Percentiles rank a stretch among this genome's conserved stretches.
phyloP scores from a whole-genome alignment of 805 yeast species.

The Brettanomyces naardenensis region DNA sequence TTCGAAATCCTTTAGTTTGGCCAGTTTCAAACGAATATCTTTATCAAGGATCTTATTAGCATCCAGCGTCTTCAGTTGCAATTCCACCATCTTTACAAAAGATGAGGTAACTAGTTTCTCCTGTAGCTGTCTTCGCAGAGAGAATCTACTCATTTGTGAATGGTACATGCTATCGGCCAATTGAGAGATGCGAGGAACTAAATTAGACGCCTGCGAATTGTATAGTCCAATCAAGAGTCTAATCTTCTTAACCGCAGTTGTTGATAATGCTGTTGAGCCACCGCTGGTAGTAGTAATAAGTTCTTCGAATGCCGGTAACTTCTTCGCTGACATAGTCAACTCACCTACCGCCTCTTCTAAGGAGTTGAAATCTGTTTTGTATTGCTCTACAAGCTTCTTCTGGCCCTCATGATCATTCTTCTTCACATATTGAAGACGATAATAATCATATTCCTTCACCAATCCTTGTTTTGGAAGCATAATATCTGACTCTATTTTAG shows the following conservation, averaged over 20 bases:
- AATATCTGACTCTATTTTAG: slow-evolving; percentile 30
- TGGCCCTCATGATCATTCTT: slow-evolving; percentile 8
- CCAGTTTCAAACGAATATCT: slow-evolving; percentile 25
- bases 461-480: slow-evolving; percentile 28
- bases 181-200: slow-evolving; percentile 26
- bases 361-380: slow-evolving; percentile 14
- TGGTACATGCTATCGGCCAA: slow-evolving; percentile 29
- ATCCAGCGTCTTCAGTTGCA: slow-evolving; percentile 31
- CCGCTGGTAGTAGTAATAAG: slow-evolving; percentile 23
- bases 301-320: slow-evolving; percentile 24
- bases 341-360: slow-evolving; percentile 18
- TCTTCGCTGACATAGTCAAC: slow-evolving; percentile 13
- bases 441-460: slow-evolving; percentile 32
- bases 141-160: slow-evolving; percentile 30
- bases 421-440: slow-evolving; percentile 30
- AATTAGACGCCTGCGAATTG: slow-evolving; percentile 12
- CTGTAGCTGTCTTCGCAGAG: slow-evolving; percentile 24
- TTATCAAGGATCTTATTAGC: slow-evolving; percentile 23
- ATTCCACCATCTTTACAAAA: slow-evolving; percentile 27
- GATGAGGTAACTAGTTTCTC: slow-evolving; percentile 25
- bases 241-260: slow-evolving; percentile 18
- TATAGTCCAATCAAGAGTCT: slow-evolving; percentile 14
- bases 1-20: slow-evolving; percentile 24
- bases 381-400: slow-evolving; percentile 11
- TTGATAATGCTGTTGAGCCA: slow-evolving; percentile 20